Conservation (phyloP, 352 stramenopile genomes). For the Achlya hypogyna region DNA sequence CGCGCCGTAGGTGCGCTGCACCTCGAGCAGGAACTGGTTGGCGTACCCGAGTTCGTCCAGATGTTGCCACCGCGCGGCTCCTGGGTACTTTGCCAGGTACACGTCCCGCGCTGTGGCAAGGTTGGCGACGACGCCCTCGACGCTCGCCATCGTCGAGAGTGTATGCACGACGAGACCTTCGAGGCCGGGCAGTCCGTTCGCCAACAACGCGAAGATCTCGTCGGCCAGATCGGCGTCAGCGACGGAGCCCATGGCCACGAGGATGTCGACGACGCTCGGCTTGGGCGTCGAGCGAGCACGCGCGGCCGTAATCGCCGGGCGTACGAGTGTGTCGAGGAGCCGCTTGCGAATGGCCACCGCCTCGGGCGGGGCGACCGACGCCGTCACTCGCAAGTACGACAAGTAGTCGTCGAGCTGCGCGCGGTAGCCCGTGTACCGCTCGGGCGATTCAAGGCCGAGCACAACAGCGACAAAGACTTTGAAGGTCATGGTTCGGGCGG, state of each 20-base stretch:
- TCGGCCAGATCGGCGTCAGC: neutral
- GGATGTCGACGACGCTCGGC: neutral
- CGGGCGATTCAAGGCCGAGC: neutral
- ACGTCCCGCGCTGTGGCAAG: neutral
- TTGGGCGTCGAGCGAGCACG: neutral
- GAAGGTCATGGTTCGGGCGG: neutral
- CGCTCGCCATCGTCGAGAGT: neutral
- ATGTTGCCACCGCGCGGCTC: neutral
- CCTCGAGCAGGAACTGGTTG: conserved; percentile 11
- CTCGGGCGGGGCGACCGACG: neutral
- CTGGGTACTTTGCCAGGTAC: neutral
- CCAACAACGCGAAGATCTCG: conserved; percentile 4
- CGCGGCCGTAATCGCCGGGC: neutral
- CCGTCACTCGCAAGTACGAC: neutral
- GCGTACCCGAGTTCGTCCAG: conserved; percentile 1
- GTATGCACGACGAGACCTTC: conserved; percentile 8
- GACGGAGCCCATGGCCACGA: neutral
- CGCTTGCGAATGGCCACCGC: neutral
- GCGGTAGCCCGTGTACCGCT: neutral
- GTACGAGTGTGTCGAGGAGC: neutral
- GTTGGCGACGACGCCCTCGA: neutral
- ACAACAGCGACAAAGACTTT: conserved; percentile 1
- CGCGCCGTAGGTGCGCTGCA: conserved; percentile 2
- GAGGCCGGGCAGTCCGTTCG: neutral
- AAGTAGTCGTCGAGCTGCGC: neutral